These are phyloP conservation scores for Fusarium algeriense DNA, from an alignment of 2,329 filamentous ascomycete species.

Conservation along the genomic window DNA sequence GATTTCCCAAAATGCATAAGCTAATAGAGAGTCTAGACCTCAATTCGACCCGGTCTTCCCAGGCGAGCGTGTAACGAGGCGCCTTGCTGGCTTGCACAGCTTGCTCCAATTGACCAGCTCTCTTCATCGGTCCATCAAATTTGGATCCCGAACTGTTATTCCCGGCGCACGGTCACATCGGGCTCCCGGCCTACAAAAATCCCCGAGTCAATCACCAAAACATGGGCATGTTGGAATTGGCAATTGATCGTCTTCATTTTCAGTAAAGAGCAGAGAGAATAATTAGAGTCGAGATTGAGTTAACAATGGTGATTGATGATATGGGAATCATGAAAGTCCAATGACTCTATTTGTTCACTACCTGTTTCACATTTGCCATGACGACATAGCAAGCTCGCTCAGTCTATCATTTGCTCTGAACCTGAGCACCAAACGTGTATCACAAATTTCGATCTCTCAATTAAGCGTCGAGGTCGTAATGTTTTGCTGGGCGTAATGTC, in stretches of 20 bases:
- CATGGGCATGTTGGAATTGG: background rate
- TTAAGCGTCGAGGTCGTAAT: no score
- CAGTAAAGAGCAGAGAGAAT: background rate
- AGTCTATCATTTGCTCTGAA: no score
- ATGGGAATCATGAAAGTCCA: background rate
- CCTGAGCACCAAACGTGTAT: no score
- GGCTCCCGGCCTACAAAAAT: conserved; percentile 22
- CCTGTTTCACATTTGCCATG: background rate
- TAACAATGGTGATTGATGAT: background rate
- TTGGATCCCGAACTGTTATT: conserved; percentile 29
- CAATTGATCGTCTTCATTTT: background rate
- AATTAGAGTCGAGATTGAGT: background rate
- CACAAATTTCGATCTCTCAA: no score
- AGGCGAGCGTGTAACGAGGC: conserved; percentile 8
- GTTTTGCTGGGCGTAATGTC: no score
- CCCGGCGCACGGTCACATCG: conserved; percentile 26
- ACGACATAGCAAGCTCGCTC: no score
- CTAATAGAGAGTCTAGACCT: conserved; percentile 31
- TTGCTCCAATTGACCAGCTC: conserved; percentile 8
- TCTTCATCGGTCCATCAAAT: conserved; percentile 1
- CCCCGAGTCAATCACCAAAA: conserved; percentile 6
- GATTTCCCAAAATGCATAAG: conserved; percentile 26
- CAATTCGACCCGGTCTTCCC: conserved; percentile 23
- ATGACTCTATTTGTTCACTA: background rate
- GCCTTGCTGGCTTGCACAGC: background rate